Evolutionary conservation across 2,329 filamentous ascomycete species (phyloP), one percentile per base, ranked within the genome.

Genomic region (Xylariaceae sp.): DNA sequence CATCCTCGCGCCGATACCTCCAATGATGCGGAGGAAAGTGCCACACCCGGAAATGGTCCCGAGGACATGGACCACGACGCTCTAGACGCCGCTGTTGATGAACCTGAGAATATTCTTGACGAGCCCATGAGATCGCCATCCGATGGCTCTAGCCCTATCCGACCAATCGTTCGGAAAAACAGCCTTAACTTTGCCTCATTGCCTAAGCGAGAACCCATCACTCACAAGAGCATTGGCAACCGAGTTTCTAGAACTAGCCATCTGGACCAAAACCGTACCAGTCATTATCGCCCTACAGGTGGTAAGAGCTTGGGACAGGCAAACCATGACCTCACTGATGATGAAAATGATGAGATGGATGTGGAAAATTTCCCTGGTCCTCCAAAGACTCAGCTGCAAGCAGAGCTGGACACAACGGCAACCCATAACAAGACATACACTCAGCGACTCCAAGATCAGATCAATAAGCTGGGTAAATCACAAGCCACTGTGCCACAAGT

Each of bases 131-230:
- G 74, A 49, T 85, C 83, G 3, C 77, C 79, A 14, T 87, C 85
- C 2, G 84, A 88, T 38, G 76, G 72, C 1, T 88, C 86, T 0
- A 91, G 85, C 55, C 87, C 87, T 0, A 81, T 86, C 39, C 78
- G 88, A 55, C 85, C 86, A 2, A 74, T 88, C 22, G 79, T 94
- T 55, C 84, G 92, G 49, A 97, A 97, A 74, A 95, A 91, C 67
- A 97, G 92, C 64, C 76, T 98, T 49, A 95, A 87, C 48, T 97
- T 98, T 68, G 89, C 93, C 29, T 89, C 93, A 16, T 74, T 98
- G 11, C 93, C 93, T 22, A 91, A 92, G 3, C 80, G 93, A 50
- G 92, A 97, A 60, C 92, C 92, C 27, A 73, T 97, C 42, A 82
- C 83, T 23, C 94, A 94, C 64, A 92, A 91, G 69, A 94, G 86